A percentile compares a stretch with the other conserved stretches of the same genome.
These are phyloP conservation scores for Phyllosticta citrichinensis DNA, from an alignment of 2,329 filamentous ascomycete species.

Conservation along the genomic window DNA sequence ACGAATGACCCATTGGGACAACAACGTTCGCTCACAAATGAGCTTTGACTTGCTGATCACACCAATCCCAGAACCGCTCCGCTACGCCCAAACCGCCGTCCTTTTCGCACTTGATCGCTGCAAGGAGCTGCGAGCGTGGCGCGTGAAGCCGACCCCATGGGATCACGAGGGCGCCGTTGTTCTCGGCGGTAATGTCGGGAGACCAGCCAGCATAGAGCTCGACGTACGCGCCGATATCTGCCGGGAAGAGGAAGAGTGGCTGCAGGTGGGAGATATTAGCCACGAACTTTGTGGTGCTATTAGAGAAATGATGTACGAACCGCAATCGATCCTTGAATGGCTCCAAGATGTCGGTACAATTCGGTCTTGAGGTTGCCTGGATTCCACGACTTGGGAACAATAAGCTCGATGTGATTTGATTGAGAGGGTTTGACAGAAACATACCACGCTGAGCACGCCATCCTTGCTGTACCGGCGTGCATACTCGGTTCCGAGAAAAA, in stretches of 20 bases:
- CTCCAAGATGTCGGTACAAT: slow-evolving; percentile 20
- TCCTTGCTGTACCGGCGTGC: slow-evolving; percentile 12
- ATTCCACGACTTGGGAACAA: slow-evolving; percentile 19
- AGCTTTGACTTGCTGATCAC: slow-evolving; percentile 20
- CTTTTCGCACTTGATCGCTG: slow-evolving; percentile 21
- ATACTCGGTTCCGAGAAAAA: slow-evolving; percentile 18
- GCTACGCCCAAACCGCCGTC: slow-evolving; percentile 31
- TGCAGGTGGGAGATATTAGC: background rate
- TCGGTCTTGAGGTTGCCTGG: slow-evolving; percentile 34
- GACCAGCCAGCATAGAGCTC: slow-evolving; percentile 11
- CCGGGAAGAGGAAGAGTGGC: background rate
- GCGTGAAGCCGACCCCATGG: slow-evolving; percentile 36
- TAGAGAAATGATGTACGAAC: background rate
- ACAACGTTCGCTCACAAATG: background rate
- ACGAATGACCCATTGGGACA: background rate
- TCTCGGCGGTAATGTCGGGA: slow-evolving; percentile 13
- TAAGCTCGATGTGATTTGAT: background rate
- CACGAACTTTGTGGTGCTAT: background rate
- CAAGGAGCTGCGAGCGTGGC: slow-evolving; percentile 25
- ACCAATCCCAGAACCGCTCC: slow-evolving; percentile 34
- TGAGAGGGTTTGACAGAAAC: background rate
- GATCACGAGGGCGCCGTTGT: slow-evolving; percentile 26
- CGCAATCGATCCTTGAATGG: background rate
- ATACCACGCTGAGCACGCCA: slow-evolving; percentile 15
- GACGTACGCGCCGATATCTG: slow-evolving; percentile 6